A percentile compares a stretch with the other conserved stretches of the same genome.
Conservation (phyloP, 306 rosid genomes). For the Neltuma alba region DNA sequence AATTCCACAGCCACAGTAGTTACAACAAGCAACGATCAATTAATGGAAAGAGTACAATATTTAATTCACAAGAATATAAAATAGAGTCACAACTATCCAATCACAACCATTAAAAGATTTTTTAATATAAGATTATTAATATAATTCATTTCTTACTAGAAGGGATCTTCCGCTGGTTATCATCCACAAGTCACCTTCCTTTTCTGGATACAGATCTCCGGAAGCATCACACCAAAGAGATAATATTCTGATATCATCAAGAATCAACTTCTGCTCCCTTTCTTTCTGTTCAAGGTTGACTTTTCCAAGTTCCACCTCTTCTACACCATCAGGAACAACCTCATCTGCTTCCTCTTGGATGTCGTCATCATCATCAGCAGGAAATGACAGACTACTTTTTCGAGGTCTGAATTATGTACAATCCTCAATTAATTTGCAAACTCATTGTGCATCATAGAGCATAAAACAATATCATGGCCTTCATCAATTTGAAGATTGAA, state of each 20-base stretch:
- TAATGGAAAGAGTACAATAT: conserved; percentile 12
- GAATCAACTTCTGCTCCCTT: conserved; percentile 80
- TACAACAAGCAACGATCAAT: conserved; percentile 29
- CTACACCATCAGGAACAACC: conserved; percentile 98
- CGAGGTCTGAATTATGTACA: conserved; percentile 75
- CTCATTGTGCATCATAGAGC: conserved; percentile 31
- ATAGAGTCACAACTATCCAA: conserved; percentile 18
- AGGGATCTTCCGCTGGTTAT: conserved; percentile 69
- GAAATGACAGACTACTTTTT: conserved; percentile 83
- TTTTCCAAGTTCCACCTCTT: conserved; percentile 96
- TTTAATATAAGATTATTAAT: conserved; percentile 2
- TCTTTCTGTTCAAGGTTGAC: conserved; percentile 83
- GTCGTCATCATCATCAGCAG: conserved; percentile 93
- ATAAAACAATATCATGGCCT: conserved; percentile 26
- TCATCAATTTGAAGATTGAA: neutral
- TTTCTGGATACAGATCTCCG: conserved; percentile 65
- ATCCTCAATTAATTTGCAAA: conserved; percentile 39
- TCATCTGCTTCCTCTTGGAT: conserved; percentile 97
- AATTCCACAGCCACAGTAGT: conserved; percentile 16
- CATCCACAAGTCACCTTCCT: conserved; percentile 93
- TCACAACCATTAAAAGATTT: conserved; percentile 21
- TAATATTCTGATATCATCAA: conserved; percentile 80
- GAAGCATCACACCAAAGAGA: conserved; percentile 66
- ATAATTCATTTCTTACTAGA: conserved; percentile 69
- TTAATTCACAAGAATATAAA: conserved; percentile 30